These are phyloP conservation scores for Litchi chinensis DNA, from an alignment of 345 rosid genomes.

Conservation along the genomic window DNA sequence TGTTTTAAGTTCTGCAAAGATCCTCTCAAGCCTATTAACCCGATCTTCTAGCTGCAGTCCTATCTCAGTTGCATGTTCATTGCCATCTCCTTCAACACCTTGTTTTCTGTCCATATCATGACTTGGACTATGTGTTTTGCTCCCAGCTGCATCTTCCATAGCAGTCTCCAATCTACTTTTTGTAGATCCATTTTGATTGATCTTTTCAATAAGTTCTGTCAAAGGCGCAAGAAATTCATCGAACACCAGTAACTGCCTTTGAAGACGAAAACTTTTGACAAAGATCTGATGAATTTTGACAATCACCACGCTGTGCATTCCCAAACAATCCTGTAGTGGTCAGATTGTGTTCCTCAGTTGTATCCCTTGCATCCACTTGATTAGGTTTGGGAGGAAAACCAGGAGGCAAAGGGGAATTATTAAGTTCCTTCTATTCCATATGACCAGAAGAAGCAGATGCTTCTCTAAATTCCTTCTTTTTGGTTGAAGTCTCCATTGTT, in stretches of 20 bases:
- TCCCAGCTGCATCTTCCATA: conserved; percentile 10
- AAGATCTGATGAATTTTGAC: neutral
- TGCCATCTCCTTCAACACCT: neutral
- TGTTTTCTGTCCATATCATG: neutral
- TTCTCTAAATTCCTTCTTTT: neutral
- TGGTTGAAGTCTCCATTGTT: neutral
- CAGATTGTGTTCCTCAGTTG: neutral
- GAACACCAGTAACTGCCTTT: neutral
- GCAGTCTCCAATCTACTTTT: neutral
- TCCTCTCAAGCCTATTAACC: neutral
- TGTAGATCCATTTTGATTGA: neutral
- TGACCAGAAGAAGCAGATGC: conserved; percentile 10
- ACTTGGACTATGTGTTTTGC: neutral
- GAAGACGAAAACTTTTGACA: neutral
- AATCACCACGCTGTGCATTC: neutral
- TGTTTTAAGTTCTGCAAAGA: neutral
- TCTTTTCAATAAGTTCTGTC: neutral
- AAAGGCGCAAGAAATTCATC: neutral
- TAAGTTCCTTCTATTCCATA: conserved; percentile 6
- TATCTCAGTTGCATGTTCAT: neutral
- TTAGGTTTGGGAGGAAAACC: conserved; percentile 26
- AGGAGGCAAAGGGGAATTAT: conserved; percentile 19
- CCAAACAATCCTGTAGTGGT: neutral
- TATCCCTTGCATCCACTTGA: neutral
- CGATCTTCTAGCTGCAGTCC: neutral